Evolutionary conservation across 148 eudicot genomes (phyloP), one percentile per base, ranked within the genome.

Genomic region (Rhododendron ovatum): DNA sequence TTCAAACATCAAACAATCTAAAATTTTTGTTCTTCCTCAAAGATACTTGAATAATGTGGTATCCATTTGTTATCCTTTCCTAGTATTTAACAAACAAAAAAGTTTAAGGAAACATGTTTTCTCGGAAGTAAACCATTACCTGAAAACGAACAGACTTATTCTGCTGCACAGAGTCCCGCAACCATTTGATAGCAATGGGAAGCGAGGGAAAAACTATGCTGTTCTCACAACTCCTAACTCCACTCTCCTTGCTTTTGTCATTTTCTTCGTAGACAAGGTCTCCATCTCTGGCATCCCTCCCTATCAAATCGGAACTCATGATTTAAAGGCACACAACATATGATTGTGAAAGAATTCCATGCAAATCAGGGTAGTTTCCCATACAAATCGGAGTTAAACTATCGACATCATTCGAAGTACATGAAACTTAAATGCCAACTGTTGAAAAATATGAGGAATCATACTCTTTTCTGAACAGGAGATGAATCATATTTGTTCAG

Each of bases 151-250:
- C 90, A 63, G 98, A 91, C 86, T 90, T 93, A 65, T 94, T 94
- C 89, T 90, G 91, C 82, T 78, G 90, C 47, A 76, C 93, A 35
- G 86, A 87, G 83, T 98, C 98, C 84, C 99, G 89, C 61, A 95
- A 91, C 98, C 98, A 98, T 84, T 94, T 94, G 85, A 98, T 93
- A 85, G 99, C 99, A 83, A 91, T 85, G 65, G 96, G 95, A 89
- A 98, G 98, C 3, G 98, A 92, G 5, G 98, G 93, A 76, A 98
- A 98, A 78, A 98, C 98, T 43, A 89, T 89, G 82, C 99, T 98
- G 89, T 89, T 92, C 84, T 91, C 90, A 67, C 84, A 89, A 82
- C 83, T 90, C 51, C 74, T 89, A 35, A 89, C 82, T 69, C 87
- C 83, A 76, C 87, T 90, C 82, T 93, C 93, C 24, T 63, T 69